Evolutionary conservation across 2,329 filamentous ascomycete genomes (phyloP), one percentile per base, ranked within the genome.

Genomic region (Phialemoniopsis sp.): DNA sequence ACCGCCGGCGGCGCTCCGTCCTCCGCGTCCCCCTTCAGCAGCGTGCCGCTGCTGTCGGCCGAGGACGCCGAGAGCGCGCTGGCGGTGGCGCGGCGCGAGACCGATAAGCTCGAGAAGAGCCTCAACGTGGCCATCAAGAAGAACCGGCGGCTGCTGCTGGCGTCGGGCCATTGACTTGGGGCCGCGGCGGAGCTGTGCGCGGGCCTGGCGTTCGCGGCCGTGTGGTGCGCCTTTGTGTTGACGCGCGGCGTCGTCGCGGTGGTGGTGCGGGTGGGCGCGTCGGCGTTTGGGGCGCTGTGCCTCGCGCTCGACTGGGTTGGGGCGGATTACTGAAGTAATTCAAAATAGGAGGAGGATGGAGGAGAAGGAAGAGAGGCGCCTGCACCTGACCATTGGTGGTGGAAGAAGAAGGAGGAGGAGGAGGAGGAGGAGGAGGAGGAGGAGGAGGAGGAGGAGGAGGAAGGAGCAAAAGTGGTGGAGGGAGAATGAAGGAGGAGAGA

Each of bases 61-160:
- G 73, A 82, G 45, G 82, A 85, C 43, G 74, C 80, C 3, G 82
- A 86, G 61, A 64, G 62, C 40, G 74, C 74, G 34, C 63, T 78
- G 32, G 50, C 56, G 16, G 57, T 69, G 29, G 72, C 76, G 19
- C 67, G 71, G 37, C 78, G 73, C 54, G 80, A 85, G 56, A 74
- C 75, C 7, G 79, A 83, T 46, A 73, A 68, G 51, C 56, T 82
- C 21, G 80, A 84, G 61, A 82, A 80, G 65, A 74, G 65, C 33
- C 58, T 85, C 40, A 77, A 77, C 54, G 66, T 70, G 32, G 55
- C 82, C 15, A 71, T 84, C 40, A 77, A 74, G 61, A 75, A 73
- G 56, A 85, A 85, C 53, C 63, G 70, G 40, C 66, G 72, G 37
- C 48, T 82, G 32, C 52, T 81, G 26, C 48, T 76, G 4, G 31